These are phyloP conservation scores for Coemansia reversa DNA, from an alignment of 192 early-diverging fungal species.

Conservation along the genomic window DNA sequence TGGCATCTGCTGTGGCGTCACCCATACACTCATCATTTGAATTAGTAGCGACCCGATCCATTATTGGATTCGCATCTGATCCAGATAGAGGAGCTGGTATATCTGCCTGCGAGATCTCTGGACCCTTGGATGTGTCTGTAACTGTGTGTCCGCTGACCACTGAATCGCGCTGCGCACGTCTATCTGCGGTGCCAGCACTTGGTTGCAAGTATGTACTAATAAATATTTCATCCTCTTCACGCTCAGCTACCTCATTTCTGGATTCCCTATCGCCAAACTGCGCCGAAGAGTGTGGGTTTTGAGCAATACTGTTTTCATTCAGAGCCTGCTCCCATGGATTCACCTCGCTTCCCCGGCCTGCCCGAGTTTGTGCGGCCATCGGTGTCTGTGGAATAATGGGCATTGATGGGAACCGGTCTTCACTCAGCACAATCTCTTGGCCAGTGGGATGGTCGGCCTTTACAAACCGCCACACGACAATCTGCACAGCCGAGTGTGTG, in stretches of 20 bases:
- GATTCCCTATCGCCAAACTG: neutral
- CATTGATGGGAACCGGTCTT: conserved; percentile 28
- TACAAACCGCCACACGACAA: conserved; percentile 57
- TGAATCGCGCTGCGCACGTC: conserved; percentile 4
- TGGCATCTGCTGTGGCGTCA: neutral
- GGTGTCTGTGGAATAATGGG: conserved; percentile 25
- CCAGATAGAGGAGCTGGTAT: neutral
- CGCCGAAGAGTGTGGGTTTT: neutral
- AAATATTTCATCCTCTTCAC: conserved; percentile 28
- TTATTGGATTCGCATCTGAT: neutral
- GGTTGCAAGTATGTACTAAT: conserved; percentile 21
- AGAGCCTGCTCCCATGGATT: neutral
- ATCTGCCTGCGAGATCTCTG: conserved; percentile 1
- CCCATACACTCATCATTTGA: neutral
- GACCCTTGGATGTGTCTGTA: neutral
- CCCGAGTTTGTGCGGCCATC: neutral
- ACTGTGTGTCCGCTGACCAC: conserved; percentile 1
- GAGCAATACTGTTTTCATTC: neutral
- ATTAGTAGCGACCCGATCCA: neutral
- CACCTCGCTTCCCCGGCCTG: neutral
- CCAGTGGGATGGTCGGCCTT: conserved; percentile 8
- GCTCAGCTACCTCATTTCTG: conserved; percentile 26
- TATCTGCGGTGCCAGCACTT: neutral
- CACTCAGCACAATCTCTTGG: conserved; percentile 16
- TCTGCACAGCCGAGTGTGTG: conserved; percentile 51